Evolutionary conservation across 73 alveolate genomes (phyloP).

Genomic region (Paramecium octaurelia): DNA sequence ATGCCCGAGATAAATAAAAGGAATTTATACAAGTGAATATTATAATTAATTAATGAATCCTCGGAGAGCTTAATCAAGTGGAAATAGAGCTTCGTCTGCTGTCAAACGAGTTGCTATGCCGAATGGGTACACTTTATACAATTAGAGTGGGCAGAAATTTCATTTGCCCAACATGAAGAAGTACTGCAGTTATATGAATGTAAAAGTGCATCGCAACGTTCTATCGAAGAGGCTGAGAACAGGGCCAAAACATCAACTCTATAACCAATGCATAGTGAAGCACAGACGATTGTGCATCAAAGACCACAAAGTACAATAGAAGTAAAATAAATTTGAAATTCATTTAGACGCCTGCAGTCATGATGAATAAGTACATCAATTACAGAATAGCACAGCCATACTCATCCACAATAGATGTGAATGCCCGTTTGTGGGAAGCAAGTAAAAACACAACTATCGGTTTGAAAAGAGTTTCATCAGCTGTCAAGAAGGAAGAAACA

Average conservation of each 20-base stretch:
- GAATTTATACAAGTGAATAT: slow-evolving; percentile 8
- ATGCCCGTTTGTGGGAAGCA: slow-evolving; percentile 15
- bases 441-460: slow-evolving; percentile 7
- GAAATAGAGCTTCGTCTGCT: neutral
- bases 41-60: slow-evolving; percentile 36
- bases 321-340: neutral
- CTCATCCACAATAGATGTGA: neutral
- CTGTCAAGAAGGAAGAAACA: neutral
- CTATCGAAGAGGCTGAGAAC: neutral
- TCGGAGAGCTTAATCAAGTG: slow-evolving; percentile 39
- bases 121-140: neutral
- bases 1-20: neutral
- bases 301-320: neutral
- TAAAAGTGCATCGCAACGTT: neutral
- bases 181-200: neutral
- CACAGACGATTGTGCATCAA: neutral
- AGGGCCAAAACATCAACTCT: neutral
- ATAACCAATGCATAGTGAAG: neutral
- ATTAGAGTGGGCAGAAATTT: neutral
- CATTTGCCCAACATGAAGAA: neutral
- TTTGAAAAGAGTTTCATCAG: slow-evolving; percentile 22
- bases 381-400: slow-evolving; percentile 20
- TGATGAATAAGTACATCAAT: slow-evolving; percentile 17
- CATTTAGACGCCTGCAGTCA: slow-evolving; percentile 8
- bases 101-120: neutral